Evolutionary conservation across 352 stramenopile species (phyloP), one percentile per base, ranked within the genome.

Genomic region (Hyaloperonospora brassicae): DNA sequence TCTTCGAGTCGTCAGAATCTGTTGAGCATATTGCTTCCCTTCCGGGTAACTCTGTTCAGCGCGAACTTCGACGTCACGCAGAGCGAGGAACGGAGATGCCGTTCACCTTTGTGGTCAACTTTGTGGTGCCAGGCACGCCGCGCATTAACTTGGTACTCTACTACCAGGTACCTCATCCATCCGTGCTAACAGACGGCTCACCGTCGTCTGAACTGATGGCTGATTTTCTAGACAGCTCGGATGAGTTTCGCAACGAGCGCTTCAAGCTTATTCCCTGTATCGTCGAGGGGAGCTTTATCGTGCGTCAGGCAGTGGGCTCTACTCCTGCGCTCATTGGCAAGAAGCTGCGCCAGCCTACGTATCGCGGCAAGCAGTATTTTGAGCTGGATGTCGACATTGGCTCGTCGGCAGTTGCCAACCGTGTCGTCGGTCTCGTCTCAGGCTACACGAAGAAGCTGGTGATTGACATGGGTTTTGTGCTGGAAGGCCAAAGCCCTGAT

Each of bases 211-310:
- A 90, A 61, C 65, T 90, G 10, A 84, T 90, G 75, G 59, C 59
- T 0, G 76, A 87, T 34, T 90, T 90, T 50, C 53, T 90, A 31
- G 76, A 90, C 41, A 76, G 76, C 10, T 74, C 74, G 14, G 77
- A 90, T 44, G 77, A 88, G 39, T 90, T 87, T 60, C 75, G 77
- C 12, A 84, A 90, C 49, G 77, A 90, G 58, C 75, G 76, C 31
- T 90, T 90, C 52, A 90, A 90, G 68, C 58, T 90, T 11, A 90
- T 90, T 47, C 79, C 79, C 35, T 85, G 71, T 52, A 90, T 90
- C 43, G 77, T 88, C 5, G 79, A 90, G 61, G 79, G 79, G 2
- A 84, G 68, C 35, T 90, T 90, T 46, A 90, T 90, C 17, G 78
- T 90, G 50, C 76, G 77, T 22, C 79, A 90, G 55, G 79, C 79